A percentile compares a stretch with the other conserved stretches of the same genome.
Conservation (phyloP, 1,284 basidiomycete genomes). For the Phlebopus sp. region DNA sequence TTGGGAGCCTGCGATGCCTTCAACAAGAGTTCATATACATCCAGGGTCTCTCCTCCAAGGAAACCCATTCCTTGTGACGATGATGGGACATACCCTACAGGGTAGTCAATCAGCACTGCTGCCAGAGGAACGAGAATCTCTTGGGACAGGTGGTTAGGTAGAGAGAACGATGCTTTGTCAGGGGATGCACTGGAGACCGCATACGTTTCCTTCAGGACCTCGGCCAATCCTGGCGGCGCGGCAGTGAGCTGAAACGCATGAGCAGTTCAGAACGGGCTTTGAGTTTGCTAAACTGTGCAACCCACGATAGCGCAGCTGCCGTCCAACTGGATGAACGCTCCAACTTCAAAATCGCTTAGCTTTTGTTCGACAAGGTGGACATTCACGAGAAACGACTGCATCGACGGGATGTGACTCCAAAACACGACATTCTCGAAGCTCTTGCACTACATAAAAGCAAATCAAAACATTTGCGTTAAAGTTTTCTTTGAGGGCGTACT, state of each 20-base stretch:
- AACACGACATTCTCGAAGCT: slow-evolving; percentile 38
- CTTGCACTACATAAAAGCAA: slow-evolving; percentile 15
- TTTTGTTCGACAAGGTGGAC: slow-evolving; percentile 14
- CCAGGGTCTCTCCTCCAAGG: slow-evolving; percentile 41
- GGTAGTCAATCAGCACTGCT: slow-evolving; percentile 55
- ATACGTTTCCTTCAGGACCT: slow-evolving; percentile 18
- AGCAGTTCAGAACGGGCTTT: not conserved
- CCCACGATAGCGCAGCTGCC: slow-evolving; percentile 22
- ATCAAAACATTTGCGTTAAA: not conserved
- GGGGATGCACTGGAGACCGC: slow-evolving; percentile 19
- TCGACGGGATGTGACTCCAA: slow-evolving; percentile 38
- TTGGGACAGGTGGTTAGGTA: slow-evolving; percentile 25
- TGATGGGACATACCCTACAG: slow-evolving; percentile 51
- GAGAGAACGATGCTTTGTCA: slow-evolving; percentile 17
- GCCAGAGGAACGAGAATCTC: slow-evolving; percentile 44
- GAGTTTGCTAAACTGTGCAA: not conserved
- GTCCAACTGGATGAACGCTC: slow-evolving; percentile 20
- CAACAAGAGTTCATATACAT: slow-evolving; percentile 45
- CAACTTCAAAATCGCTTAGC: slow-evolving; percentile 8
- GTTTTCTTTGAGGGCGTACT: slow-evolving; percentile 16
- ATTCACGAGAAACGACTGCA: slow-evolving; percentile 50
- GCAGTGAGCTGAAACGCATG: slow-evolving; percentile 12
- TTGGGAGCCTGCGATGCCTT: not conserved
- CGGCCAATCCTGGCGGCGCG: slow-evolving; percentile 9
- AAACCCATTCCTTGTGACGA: slow-evolving; percentile 34